phyloP scores from a whole-genome alignment of 2,329 filamentous ascomycete genomes.

The Xylaria sp. region DNA sequence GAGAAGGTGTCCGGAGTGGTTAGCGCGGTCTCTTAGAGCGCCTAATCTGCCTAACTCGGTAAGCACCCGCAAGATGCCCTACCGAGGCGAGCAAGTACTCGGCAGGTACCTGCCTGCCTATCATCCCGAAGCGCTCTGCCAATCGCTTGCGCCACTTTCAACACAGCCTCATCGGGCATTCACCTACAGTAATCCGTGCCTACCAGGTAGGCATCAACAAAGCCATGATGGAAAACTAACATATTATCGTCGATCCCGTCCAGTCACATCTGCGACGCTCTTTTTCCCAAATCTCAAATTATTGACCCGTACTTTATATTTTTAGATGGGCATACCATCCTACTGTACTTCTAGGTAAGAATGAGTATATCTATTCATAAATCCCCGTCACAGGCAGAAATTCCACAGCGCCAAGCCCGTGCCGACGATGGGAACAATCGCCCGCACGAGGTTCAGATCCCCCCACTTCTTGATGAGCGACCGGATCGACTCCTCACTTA shows the following conservation, averaged over 20 bases:
- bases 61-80: too few relatives aligned
- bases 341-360: neutral
- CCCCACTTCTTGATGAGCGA: conserved; percentile 28
- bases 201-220: conserved; percentile 1
- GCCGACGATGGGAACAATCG: conserved; percentile 27
- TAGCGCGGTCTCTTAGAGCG: too few relatives aligned
- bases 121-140: neutral
- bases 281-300: neutral
- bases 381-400: conserved; percentile 16
- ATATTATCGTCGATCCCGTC: too few relatives aligned
- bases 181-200: too few relatives aligned
- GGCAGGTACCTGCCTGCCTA: too few relatives aligned
- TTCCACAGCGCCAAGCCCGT: conserved; percentile 30
- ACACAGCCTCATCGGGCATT: conserved; percentile 1
- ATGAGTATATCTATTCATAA: neutral
- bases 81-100: too few relatives aligned
- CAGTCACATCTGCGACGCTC: neutral
- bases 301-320: neutral
- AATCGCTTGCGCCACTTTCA: neutral
- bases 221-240: neutral
- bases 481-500: conserved; percentile 25
- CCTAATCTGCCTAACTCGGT: too few relatives aligned
- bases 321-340: neutral
- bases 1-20: too few relatives aligned
- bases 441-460: conserved; percentile 25